Percentiles rank a stretch among this genome's conserved stretches.
Evolutionary conservation across 169 alveolate species (phyloP).

Genomic region (Plasmodium billcollinsi): DNA sequence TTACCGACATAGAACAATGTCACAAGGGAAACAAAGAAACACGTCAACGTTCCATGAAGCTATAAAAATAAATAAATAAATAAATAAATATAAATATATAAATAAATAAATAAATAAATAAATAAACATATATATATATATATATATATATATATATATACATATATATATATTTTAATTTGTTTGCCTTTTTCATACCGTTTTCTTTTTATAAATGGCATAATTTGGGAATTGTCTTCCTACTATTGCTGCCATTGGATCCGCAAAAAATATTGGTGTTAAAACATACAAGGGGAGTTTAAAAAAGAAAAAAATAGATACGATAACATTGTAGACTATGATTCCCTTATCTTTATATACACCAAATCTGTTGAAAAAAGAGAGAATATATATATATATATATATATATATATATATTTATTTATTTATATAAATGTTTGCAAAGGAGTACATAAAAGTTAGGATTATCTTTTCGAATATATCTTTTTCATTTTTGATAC

Average conservation of each 20-base stretch:
- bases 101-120: background rate
- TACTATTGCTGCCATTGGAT: constrained; percentile 70
- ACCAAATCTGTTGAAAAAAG: constrained; percentile 33
- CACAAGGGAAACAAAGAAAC: constrained; percentile 40
- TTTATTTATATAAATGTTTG: background rate
- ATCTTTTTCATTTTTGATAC: background rate
- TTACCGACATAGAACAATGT: constrained; percentile 42
- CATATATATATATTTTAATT: background rate
- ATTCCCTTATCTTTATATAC: constrained; percentile 40
- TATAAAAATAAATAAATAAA: constrained; percentile 5
- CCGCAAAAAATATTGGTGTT: constrained; percentile 65
- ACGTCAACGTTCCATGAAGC: constrained; percentile 56
- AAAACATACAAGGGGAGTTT: constrained; percentile 51
- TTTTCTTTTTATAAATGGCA: constrained; percentile 42
- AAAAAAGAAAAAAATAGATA: constrained; percentile 49
- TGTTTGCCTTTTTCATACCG: constrained; percentile 15
- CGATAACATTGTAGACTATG: constrained; percentile 36
- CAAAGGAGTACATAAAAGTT: too few species aligned
- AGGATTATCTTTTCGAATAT: background rate
- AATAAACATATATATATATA: background rate
- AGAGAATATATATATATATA: background rate
- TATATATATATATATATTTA: background rate
- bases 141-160: constrained; percentile 3
- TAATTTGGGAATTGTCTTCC: constrained; percentile 27
- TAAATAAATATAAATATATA: background rate